Base-by-base conservation (phyloP, 495 filamentous ascomycete genomes). In the Aspergillus sclerotioniger region DNA sequence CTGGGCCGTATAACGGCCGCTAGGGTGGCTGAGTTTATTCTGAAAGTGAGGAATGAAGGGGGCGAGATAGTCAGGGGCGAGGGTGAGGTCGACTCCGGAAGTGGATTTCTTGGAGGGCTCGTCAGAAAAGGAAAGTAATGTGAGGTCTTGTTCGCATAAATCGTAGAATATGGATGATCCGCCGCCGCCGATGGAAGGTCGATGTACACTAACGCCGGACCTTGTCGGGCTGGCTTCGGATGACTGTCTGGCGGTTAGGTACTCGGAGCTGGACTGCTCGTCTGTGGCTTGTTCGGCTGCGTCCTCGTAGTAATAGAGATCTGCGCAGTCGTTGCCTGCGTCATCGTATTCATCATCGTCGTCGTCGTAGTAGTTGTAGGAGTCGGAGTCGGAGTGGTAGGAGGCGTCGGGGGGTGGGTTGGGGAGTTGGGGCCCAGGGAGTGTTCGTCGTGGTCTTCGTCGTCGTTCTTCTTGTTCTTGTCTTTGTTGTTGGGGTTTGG, bases 11-110 rank as follows among this genome's bases (percentile, higher is more conserved):
- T 74, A 77, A 0, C 45, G 61, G 6, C 62, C 65, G 20, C 48
- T 53, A 8, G 43, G 39, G 16, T 65, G 56, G 43, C 43, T 53
- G 32, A 73, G 60, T 28, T 71, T 75, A 3, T 46, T 20, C 6
- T 65, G 46, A 57, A 71, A 70, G 56, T 64, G 67, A 7, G 65
- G 61, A 19, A 66, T 35, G 29, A 75, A 67, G 8, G 63, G 56
- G 7, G 10, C 29, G 5, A 74, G 16, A 21, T 60, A 19, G 35
- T 51, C 15, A 9, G 47, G 33, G 33, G 20, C 33, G 20, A 31
- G 44, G 17, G 6, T 15, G 13, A 60, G 21, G 33, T 51, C 21
- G 12, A 25, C 25, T 25, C 12, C 43, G 15, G 19, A 7, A 1
- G 7, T 41, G 37, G 13, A n/a, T 17, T 16, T 53, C 29, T 9